Base-by-base conservation (phyloP, 257 asterid species). In the Nicotiana paniculata region DNA sequence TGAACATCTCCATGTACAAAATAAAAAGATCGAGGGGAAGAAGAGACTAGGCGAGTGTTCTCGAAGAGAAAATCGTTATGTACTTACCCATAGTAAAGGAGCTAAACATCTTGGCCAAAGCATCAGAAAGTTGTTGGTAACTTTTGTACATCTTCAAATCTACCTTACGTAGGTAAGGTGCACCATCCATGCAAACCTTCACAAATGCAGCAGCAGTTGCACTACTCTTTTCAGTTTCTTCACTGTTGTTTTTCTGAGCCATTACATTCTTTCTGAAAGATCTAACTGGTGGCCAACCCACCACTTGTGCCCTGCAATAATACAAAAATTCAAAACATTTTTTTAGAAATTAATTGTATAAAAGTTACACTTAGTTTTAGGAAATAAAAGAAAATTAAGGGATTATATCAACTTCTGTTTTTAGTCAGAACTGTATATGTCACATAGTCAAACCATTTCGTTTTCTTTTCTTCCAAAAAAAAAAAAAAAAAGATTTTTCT, bases 261-360 rank as follows among this genome's bases (percentile, higher is more conserved):
- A 89, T 87, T 5, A 87, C 74, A 35, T 89, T 89, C 86, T 89
- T 89, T 26, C 90, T 83, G 54, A 85, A 89, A 39, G 90, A 80
- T 82, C 91, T 80, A 81, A 89, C 91, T 46, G 91, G 91, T 35
- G 91, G 91, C 91, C 91, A 89, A 46, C 91, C 91, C 64, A 89
- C 91, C 85, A 89, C 90, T 79, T 89, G 91, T 63, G 89, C 90
- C 86, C 91, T 89, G 57, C 59, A 82, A 13, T 39, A 6, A 62
- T 62, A 9, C 1, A 39, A 70, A 8, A 8, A 3, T 32, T 39
- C 12, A 5, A 33, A 69, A 70, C 1, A 4, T 24, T 12, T 43
- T 43, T 43, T 43, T 9, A 39, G 9, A 39, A 7, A 39, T 39
- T 7, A 7, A 39, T 39, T 7, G 2, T 39, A 39, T 39, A 39